Base-by-base conservation (phyloP, 805 yeast genomes). In the Starmerella vitae region DNA sequence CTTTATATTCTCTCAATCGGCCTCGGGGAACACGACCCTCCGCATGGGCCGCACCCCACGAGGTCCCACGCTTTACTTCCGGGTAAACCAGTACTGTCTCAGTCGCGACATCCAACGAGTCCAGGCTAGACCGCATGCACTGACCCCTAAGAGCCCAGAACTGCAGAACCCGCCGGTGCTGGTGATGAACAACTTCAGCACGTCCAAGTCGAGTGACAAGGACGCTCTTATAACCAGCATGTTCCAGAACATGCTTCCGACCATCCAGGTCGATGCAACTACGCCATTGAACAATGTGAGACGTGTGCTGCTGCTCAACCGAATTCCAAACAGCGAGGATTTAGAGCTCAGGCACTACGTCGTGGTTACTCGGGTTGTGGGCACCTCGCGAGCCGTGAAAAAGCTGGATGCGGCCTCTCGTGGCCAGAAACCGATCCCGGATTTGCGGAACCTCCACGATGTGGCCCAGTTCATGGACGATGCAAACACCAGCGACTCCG, bases 231-330 rank as follows among this genome's bases (percentile, higher is more conserved):
- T 85, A 41, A 74, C 93, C 22, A 82, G 96, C 3, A 76, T 85
- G 65, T 83, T 91, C 63, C 98, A 91, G 62, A 85, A 84, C 62
- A 75, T 91, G 74, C 83, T 88, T 59, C 99, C 98, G 5, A 83
- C 98, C 17, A 78, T 91, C 48, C 78, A 84, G 43, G 96, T 95
- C 3, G 83, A 83, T 48, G 45, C 37, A 13, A 62, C 66, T 41
- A 80, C 93, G 15, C 76, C 76, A 48, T 77, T 91, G 25, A 64
- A 66, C 33, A 65, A 79, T 1, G 85, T 91, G 38, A 78, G 75
- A 52, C 70, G 98, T 54, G 97, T 91, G 17, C 64, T 91, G 52
- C 70, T 91, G 72, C 63, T 91, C 40, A 78, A 79, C 57, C 80
- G 76, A 53, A 79, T 76, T 54, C 65, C 69, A 22, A 75, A 71